Evolutionary conservation across 768 basidiomycete species (phyloP), one percentile per base, ranked within the genome.

Genomic region (Heimioporus sp.): DNA sequence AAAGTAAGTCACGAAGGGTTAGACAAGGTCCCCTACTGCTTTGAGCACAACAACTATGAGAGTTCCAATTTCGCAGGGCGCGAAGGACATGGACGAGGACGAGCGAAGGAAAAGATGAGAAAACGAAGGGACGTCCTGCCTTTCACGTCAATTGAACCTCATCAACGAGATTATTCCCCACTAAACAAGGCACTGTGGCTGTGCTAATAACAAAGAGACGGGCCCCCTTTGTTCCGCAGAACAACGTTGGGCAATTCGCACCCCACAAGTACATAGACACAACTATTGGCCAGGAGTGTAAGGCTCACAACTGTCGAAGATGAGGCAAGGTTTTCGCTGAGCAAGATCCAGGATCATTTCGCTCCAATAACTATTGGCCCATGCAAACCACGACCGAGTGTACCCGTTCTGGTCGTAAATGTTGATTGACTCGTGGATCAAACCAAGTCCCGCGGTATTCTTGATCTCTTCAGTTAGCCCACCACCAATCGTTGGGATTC

Each of bases 31-130:
- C 80, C 91, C 62, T 74, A 96, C 95, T 64, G 92, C 95, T 76
- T 95, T 92, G 56, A 96, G 80, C 35, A 98, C 82, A 62, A 98
- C 92, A 44, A 87, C 90, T 58, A 98, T 86, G 69, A 98, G 83
- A 17, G 95, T 98, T 35, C 95, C 96, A 55, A 98, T 88, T 73
- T 90, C 85, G 57, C 79, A 81, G 52, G 85, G 77, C 49, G 80
- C 73, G 53, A 77, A 69, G 54, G 84, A 74, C 85, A 88, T 87
- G 64, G 32, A 20, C 16, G 36, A 47, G 13, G 51, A 40, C 41
- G 41, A 37, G 49, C 17, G 49, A 43, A 42, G 42, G 35, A 17
- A 39, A 31, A n/a, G 49, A 46, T 40, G 41, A 43, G 47, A 48
- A 49, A 48, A 47, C 46, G 17, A 53, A 38, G 21, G 49, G 17